Evolutionary conservation across 129 eudicot species (phyloP).

Genomic region (Centella asiatica): DNA sequence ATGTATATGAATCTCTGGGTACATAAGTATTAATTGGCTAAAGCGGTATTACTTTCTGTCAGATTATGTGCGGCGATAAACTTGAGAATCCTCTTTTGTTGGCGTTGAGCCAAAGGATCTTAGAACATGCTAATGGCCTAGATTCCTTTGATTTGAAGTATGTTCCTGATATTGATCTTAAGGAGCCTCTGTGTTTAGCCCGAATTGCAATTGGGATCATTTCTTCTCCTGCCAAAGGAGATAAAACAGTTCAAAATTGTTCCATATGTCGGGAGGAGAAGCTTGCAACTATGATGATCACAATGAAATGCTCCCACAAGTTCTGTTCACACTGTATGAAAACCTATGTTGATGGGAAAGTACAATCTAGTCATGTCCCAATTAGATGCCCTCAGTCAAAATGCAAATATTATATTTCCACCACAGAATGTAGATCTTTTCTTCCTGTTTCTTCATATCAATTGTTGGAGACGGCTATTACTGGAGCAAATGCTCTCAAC

Average conservation of each 20-base stretch:
- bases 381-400: constrained; percentile 59
- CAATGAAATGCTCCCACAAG: constrained; percentile 77
- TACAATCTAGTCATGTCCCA: constrained; percentile 49
- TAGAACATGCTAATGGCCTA: constrained; percentile 43
- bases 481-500: constrained; percentile 33
- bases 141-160: constrained; percentile 55
- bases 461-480: constrained; percentile 42
- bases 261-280: constrained; percentile 65
- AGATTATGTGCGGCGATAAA: constrained; percentile 41
- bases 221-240: constrained; percentile 30
- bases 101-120: constrained; percentile 63
- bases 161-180: constrained; percentile 37
- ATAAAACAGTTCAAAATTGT: constrained; percentile 36
- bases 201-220: constrained; percentile 76
- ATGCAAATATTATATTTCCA: constrained; percentile 71
- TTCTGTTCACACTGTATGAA: constrained; percentile 86
- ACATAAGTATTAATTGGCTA: constrained; percentile 8
- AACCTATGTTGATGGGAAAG: constrained; percentile 60
- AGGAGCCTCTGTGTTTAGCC: constrained; percentile 51
- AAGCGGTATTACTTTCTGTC: constrained; percentile 13
- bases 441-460: constrained; percentile 65
- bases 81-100: constrained; percentile 54
- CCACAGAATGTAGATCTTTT: constrained; percentile 51
- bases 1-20: not conserved
- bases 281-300: constrained; percentile 53